Conservation (phyloP, 2,329 filamentous ascomycete genomes). For the Penicillium rolfsii region DNA sequence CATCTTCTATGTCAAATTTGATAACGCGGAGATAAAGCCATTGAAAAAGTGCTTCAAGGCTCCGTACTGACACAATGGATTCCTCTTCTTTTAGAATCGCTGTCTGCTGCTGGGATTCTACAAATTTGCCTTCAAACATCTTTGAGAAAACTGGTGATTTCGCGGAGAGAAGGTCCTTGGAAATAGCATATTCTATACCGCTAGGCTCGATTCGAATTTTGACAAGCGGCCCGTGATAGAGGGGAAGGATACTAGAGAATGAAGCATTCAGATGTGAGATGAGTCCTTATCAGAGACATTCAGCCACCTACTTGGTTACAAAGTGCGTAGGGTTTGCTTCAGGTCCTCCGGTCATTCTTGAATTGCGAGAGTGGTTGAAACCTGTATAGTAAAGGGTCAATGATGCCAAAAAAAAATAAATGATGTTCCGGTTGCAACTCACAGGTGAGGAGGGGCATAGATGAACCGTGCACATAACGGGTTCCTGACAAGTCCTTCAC, state of each 20-base stretch:
- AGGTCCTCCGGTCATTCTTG: too few relatives aligned
- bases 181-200: slow-evolving; percentile 13
- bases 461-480: too few relatives aligned
- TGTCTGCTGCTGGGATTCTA: slow-evolving; percentile 13
- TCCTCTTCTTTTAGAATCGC: slow-evolving; percentile 17
- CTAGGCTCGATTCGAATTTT: slow-evolving; percentile 12
- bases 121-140: slow-evolving; percentile 21
- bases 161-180: slow-evolving; percentile 15
- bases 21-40: slow-evolving; percentile 20
- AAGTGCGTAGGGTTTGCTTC: too few relatives aligned
- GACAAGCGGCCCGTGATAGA: slow-evolving; percentile 16
- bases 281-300: too few relatives aligned
- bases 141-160: slow-evolving; percentile 14
- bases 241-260: slow-evolving; percentile 13
- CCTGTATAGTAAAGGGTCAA: too few relatives aligned
- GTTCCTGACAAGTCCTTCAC: too few relatives aligned
- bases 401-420: too few relatives aligned
- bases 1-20: slow-evolving; percentile 6
- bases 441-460: too few relatives aligned
- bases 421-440: too few relatives aligned
- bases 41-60: slow-evolving; percentile 19
- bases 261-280: not conserved
- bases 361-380: too few relatives aligned
- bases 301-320: too few relatives aligned
- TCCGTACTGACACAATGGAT: slow-evolving; percentile 10